Evolutionary conservation across 176 grass and related monocot species (phyloP).

Genomic region (Elymus sibiricus): DNA sequence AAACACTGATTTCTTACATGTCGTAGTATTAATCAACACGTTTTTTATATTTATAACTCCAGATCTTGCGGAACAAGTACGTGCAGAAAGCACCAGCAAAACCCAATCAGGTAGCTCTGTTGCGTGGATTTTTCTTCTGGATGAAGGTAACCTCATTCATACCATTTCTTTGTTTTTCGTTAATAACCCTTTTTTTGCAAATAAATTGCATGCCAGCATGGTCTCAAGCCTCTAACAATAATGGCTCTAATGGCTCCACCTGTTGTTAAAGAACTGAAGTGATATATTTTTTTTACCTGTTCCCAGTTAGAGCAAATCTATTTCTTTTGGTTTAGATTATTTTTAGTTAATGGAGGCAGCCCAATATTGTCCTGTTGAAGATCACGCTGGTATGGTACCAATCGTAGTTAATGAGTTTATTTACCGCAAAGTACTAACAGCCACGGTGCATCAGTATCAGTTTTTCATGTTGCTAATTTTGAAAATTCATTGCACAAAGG

Average conservation of each 20-base stretch:
- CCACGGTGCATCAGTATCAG: neutral
- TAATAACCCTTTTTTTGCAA: neutral
- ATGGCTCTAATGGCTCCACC: neutral
- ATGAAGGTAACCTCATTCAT: constrained; percentile 43
- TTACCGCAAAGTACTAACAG: neutral
- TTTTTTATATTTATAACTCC: constrained; percentile 16
- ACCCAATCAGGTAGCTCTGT: constrained; percentile 45
- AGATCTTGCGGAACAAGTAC: constrained; percentile 46
- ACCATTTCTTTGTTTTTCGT: neutral
- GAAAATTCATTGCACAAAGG: neutral
- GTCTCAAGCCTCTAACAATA: neutral
- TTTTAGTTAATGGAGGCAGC: constrained; percentile 9
- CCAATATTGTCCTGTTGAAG: neutral
- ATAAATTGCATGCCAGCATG: neutral
- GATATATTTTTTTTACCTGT: neutral
- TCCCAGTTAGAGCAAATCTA: neutral
- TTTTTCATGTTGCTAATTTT: neutral
- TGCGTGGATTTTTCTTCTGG: constrained; percentile 81
- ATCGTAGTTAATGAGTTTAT: neutral
- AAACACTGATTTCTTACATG: neutral
- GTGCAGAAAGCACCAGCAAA: neutral
- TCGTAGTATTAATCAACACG: neutral
- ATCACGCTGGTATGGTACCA: neutral
- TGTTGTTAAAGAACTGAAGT: neutral
- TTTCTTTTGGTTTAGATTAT: neutral